Base-by-base conservation (phyloP, 306 rosid genomes). In the Vigna radiata region DNA sequence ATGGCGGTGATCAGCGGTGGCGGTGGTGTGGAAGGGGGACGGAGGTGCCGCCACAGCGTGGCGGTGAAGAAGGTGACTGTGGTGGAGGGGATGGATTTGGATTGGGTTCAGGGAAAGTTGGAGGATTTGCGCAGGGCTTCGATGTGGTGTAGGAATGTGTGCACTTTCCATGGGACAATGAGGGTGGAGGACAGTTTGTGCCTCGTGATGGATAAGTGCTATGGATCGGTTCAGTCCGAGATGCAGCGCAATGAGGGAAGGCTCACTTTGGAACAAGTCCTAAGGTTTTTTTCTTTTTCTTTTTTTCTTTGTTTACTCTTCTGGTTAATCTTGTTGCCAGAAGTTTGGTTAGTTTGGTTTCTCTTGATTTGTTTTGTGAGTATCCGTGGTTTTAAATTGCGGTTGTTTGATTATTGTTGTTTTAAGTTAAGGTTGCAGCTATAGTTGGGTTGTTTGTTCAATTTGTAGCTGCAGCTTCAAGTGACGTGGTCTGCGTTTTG, bases 81-180 rank as follows among this genome's bases (percentile, higher is more conserved):
- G 71, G 61, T 52, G 65, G 96, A 91, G 56, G 97, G 88, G 52
- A 85, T 87, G 79, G 91, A 90, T 82, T 84, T 90, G 87, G 94
- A 93, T 66, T 92, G 97, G 97, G 90, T 92, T 76, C 84, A 83
- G 64, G 96, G 89, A 73, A 90, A 91, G 75, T 85, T 95, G 10
- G 97, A 92, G 75, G 87, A 83, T 82, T 82, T 95, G 91, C 90
- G 96, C 49, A 86, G 94, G 48, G 92, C 97, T 8, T 92, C 99
- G 9, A 88, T 95, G 99, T 95, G 99, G 99, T 95, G 99, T 64
- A 76, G 99, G 81, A 95, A 95, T 83, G 94, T 95, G 44, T 95
- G 99, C 64, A 89, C 96, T 7, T 95, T 95, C 82, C 99, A 95
- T 86, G 99, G 97, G 64, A 88, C 93, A 15, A 80, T 83, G 86